phyloP scores from a whole-genome alignment of 2,329 filamentous ascomycete species.

The Cercospora citrullina region DNA sequence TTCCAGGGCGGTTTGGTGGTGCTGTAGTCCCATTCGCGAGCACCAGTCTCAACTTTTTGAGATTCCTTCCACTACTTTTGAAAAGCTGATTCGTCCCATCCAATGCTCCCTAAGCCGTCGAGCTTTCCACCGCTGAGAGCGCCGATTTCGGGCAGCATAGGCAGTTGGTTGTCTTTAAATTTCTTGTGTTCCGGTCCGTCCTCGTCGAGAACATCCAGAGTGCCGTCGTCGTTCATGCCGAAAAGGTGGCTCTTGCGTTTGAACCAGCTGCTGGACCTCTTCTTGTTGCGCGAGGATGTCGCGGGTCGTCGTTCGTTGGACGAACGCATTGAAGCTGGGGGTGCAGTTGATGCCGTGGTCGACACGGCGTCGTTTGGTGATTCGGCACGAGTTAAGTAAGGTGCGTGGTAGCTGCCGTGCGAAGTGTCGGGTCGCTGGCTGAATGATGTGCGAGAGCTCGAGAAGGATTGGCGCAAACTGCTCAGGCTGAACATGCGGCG shows the following conservation, averaged over 20 bases:
- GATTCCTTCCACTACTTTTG: constrained; percentile 16
- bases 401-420: constrained; percentile 22
- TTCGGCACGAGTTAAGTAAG: constrained; percentile 17
- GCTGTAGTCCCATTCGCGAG: not conserved
- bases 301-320: constrained; percentile 15
- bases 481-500: constrained; percentile 38
- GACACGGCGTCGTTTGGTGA: constrained; percentile 30
- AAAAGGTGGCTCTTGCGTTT: constrained; percentile 40
- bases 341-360: constrained; percentile 23
- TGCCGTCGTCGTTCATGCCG: constrained; percentile 29
- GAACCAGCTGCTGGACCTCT: constrained; percentile 40
- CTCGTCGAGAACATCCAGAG: constrained; percentile 33
- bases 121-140: constrained; percentile 29
- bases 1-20: not conserved
- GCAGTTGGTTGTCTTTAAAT: constrained; percentile 28
- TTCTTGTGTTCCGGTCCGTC: constrained; percentile 33
- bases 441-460: constrained; percentile 38
- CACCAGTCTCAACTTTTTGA: not conserved
- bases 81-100: constrained; percentile 38
- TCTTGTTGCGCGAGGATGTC: constrained; percentile 30
- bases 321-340: constrained; percentile 18
- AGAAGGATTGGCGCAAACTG: constrained; percentile 40
- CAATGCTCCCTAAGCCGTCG: constrained; percentile 31
- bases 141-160: constrained; percentile 35
- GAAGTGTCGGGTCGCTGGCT: constrained; percentile 25